phyloP scores from a whole-genome alignment of 331 rosid species.

The Saraca asoca region DNA sequence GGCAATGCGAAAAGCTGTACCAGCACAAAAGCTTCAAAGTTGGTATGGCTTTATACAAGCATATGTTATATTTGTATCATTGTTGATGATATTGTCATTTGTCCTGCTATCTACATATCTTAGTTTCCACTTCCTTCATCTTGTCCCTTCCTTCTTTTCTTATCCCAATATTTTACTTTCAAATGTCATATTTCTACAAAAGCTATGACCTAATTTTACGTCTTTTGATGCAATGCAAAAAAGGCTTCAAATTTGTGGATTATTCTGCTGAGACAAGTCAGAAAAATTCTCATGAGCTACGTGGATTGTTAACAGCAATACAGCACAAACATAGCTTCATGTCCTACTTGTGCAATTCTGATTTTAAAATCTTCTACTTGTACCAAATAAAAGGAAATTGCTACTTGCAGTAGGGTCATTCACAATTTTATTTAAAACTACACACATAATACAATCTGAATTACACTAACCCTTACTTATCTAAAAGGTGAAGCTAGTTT shows the following conservation, averaged over 20 bases:
- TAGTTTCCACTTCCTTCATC: conserved; percentile 39
- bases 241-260: conserved; percentile 47
- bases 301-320: conserved; percentile 41
- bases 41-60: conserved; percentile 47
- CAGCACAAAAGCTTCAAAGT: conserved; percentile 45
- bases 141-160: conserved; percentile 41
- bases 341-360: conserved; percentile 2
- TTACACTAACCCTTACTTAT: too few relatives aligned
- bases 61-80: conserved; percentile 33
- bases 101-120: conserved; percentile 26
- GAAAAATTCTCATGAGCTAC: conserved; percentile 28
- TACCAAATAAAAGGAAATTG: conserved; percentile 1
- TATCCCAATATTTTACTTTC: conserved; percentile 51
- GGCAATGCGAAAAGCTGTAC: conserved; percentile 38
- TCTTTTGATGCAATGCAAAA: conserved; percentile 77
- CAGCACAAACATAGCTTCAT: conserved; percentile 34
- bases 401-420: too few relatives aligned
- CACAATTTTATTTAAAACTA: too few relatives aligned
- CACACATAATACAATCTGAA: too few relatives aligned
- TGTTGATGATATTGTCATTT: conserved; percentile 9
- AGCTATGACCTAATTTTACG: conserved; percentile 54
- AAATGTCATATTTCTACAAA: conserved; percentile 45
- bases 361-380: conserved; percentile 23
- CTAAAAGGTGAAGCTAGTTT: too few relatives aligned
- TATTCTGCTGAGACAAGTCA: conserved; percentile 42